phyloP scores from a whole-genome alignment of 2,329 filamentous ascomycete genomes.

The Penicillium sp. region DNA sequence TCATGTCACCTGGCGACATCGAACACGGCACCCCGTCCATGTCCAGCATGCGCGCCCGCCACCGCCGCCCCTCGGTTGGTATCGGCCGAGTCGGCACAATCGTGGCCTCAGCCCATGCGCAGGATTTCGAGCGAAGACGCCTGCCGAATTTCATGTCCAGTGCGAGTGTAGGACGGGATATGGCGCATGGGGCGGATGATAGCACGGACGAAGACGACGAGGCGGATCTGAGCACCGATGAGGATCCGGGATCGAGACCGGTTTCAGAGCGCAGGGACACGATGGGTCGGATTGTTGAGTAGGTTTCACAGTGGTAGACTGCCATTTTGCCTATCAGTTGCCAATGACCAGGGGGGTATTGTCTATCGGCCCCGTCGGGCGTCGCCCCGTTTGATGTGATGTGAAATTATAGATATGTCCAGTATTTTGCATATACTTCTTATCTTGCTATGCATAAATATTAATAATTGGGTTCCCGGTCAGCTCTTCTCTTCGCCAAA shows the following conservation, averaged over 20 bases:
- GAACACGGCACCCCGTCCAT: conserved; percentile 30
- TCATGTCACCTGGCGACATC: conserved; percentile 25
- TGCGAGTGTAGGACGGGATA: conserved; percentile 34
- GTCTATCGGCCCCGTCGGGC: not conserved
- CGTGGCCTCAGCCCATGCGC: conserved; percentile 79
- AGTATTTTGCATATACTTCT: not conserved
- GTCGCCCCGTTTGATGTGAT: not conserved
- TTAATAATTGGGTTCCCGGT: not conserved
- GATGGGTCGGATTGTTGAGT: conserved; percentile 10
- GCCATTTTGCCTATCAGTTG: not conserved
- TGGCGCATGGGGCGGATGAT: conserved; percentile 36
- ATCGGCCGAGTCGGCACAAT: conserved; percentile 61
- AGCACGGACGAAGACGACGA: conserved; percentile 41
- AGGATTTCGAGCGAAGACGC: conserved; percentile 85
- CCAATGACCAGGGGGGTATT: not conserved
- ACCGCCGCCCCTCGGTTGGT: conserved; percentile 32
- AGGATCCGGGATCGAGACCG: conserved; percentile 20
- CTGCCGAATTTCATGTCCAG: conserved; percentile 47
- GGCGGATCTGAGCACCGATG: conserved; percentile 29
- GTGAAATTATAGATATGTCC: conserved; percentile 6
- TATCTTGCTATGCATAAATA: conserved; percentile 8
- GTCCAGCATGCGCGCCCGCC: conserved; percentile 27
- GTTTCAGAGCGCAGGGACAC: not conserved
- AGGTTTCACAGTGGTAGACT: not conserved
- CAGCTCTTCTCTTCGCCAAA: not conserved